phyloP scores from a whole-genome alignment of 352 stramenopile genomes.

The Phytophthora pinifolia region DNA sequence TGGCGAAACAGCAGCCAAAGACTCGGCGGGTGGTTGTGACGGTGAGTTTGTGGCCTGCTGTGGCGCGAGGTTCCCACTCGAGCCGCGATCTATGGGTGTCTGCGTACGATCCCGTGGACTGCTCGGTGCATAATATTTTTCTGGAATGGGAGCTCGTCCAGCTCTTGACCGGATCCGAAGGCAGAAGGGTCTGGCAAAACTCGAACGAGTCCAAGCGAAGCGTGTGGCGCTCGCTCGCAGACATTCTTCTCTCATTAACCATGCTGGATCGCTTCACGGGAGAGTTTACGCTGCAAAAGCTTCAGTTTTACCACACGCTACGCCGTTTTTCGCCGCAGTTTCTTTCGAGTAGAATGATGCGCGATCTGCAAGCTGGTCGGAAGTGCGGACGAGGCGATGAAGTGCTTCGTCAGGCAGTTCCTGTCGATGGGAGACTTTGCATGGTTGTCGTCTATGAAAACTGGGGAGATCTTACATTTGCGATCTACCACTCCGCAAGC shows the following conservation, averaged over 20 bases:
- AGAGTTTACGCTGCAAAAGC: constrained; percentile 63
- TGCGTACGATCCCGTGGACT: constrained; percentile 54
- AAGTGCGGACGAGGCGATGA: constrained; percentile 76
- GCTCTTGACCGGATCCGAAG: constrained; percentile 40
- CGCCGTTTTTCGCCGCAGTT: constrained; percentile 51
- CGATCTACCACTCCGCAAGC: constrained; percentile 49
- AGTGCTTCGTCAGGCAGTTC: constrained; percentile 54
- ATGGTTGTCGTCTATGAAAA: constrained; percentile 72
- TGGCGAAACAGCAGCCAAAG: constrained; percentile 8
- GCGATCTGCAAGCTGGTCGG: constrained; percentile 48
- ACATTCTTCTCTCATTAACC: constrained; percentile 47
- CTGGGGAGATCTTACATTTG: constrained; percentile 68
- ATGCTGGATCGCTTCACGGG: constrained; percentile 79
- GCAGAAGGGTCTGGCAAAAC: constrained; percentile 16
- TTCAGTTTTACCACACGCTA: constrained; percentile 72
- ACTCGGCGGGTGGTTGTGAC: constrained; percentile 48
- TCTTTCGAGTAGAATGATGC: constrained; percentile 60
- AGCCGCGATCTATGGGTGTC: constrained; percentile 40
- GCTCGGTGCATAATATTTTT: constrained; percentile 49
- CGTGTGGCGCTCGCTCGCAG: constrained; percentile 32
- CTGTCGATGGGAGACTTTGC: constrained; percentile 50
- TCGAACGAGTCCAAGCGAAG: constrained; percentile 15
- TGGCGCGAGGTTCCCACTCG: not conserved
- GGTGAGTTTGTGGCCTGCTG: constrained; percentile 38
- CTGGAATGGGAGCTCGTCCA: constrained; percentile 70